Conservation (phyloP, 768 basidiomycete genomes). For the Boletus rex-veris region DNA sequence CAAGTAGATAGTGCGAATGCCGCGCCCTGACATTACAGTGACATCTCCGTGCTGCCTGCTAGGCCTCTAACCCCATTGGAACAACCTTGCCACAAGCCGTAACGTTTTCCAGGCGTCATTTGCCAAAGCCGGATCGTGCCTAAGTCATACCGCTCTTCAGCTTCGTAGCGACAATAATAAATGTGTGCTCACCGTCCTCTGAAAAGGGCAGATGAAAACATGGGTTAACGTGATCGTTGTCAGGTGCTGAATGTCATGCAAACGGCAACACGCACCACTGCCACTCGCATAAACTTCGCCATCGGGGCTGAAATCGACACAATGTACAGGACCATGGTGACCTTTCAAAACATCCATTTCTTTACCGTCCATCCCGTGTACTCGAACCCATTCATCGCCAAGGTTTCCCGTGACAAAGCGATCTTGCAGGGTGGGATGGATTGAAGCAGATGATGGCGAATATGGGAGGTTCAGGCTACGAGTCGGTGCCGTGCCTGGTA, state of each 20-base stretch:
- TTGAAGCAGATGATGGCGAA: conserved; percentile 88
- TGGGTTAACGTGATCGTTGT: conserved; percentile 4
- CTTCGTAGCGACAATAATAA: neutral
- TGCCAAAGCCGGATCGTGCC: conserved; percentile 97
- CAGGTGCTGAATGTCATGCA: conserved; percentile 6
- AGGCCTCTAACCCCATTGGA: conserved; percentile 36
- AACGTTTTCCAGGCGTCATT: conserved; percentile 88
- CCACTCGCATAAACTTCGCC: conserved; percentile 98
- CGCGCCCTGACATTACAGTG: conserved; percentile 7
- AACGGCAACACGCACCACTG: conserved; percentile 63
- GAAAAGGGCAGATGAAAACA: conserved; percentile 11
- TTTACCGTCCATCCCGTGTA: conserved; percentile 87
- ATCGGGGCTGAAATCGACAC: conserved; percentile 90
- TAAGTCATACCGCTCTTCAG: conserved; percentile 27
- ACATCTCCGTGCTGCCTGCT: neutral
- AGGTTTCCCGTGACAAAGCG: conserved; percentile 90
- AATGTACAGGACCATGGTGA: conserved; percentile 96
- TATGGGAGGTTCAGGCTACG: conserved; percentile 81
- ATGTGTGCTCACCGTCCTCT: conserved; percentile 67
- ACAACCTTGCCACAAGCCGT: conserved; percentile 84
- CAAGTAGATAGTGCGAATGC: conserved; percentile 6
- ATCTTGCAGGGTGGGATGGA: conserved; percentile 86
- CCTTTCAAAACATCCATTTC: conserved; percentile 92
- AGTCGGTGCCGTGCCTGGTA: conserved; percentile 58
- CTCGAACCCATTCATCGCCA: conserved; percentile 93